Conservation (phyloP, 129 eudicot genomes). For the Flaveria linearis region DNA sequence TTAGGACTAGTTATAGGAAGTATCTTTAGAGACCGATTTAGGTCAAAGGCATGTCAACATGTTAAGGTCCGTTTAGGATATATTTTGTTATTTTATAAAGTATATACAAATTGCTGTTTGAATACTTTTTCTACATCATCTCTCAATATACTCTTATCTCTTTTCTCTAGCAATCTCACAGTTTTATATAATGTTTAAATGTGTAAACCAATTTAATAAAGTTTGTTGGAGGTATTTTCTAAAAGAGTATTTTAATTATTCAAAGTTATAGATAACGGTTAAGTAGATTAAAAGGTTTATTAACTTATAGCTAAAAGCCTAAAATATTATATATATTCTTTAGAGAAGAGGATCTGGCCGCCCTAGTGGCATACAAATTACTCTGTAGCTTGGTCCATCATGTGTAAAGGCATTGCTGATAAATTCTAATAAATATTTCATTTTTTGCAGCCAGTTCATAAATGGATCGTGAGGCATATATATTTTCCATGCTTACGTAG, state of each 20-base stretch:
- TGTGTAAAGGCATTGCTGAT: conserved; percentile 32
- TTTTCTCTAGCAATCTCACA: background rate
- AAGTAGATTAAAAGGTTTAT: background rate
- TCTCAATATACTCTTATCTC: background rate
- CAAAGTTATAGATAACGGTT: no score
- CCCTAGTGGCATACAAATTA: background rate
- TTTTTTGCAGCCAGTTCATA: conserved; percentile 87
- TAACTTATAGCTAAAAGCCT: background rate
- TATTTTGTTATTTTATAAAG: background rate
- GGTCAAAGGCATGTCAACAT: background rate
- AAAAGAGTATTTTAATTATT: no score
- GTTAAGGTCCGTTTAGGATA: background rate
- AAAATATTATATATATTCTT: background rate
- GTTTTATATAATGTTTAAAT: background rate
- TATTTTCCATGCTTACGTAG: conserved; percentile 88
- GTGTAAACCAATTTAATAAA: background rate
- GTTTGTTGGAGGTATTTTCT: background rate
- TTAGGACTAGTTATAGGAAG: background rate
- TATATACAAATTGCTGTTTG: background rate
- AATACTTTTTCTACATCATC: background rate
- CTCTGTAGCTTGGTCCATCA: background rate
- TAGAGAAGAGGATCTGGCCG: background rate
- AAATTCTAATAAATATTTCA: conserved; percentile 7
- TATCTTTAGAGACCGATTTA: background rate
- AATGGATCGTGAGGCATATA: conserved; percentile 96